phyloP scores from a whole-genome alignment of 2,329 filamentous ascomycete genomes.

The Cercospora zeina region DNA sequence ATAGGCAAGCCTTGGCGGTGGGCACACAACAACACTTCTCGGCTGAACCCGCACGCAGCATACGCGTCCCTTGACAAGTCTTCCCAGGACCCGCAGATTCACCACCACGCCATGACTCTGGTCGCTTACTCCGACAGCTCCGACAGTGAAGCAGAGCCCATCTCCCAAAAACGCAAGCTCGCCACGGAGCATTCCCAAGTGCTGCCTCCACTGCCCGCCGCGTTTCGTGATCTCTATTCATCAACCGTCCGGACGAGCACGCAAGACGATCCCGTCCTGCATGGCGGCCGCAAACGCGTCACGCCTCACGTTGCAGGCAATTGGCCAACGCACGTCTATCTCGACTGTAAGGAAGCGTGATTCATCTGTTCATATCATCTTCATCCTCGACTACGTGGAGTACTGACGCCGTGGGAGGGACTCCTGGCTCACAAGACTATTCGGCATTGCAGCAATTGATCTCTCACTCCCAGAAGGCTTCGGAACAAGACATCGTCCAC shows the following conservation, averaged over 20 bases:
- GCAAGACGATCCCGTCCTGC: constrained; percentile 77
- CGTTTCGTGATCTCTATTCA: constrained; percentile 89
- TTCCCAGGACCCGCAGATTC: background rate
- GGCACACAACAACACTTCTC: too few species aligned
- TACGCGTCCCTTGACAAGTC: background rate
- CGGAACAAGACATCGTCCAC: constrained; percentile 48
- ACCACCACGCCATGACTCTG: constrained; percentile 51
- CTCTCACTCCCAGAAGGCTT: constrained; percentile 25
- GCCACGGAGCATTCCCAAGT: constrained; percentile 8
- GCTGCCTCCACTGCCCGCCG: constrained; percentile 64
- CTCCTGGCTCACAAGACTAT: constrained; percentile 54
- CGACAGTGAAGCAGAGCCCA: constrained; percentile 39
- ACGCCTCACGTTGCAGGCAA: constrained; percentile 83
- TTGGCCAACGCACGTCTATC: constrained; percentile 90
- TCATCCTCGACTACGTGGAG: background rate
- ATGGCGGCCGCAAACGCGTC: constrained; percentile 78
- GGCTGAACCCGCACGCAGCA: background rate
- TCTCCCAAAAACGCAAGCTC: constrained; percentile 31
- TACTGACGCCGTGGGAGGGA: constrained; percentile 50
- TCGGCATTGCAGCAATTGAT: constrained; percentile 45
- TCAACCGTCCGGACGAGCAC: constrained; percentile 75
- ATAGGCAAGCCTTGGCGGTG: too few species aligned
- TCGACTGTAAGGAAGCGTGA: constrained; percentile 71
- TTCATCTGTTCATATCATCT: constrained; percentile 8
- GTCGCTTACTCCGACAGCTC: constrained; percentile 64